Evolutionary conservation across 2,329 filamentous ascomycete genomes (phyloP).

Genomic region (Talaromyces piceae): DNA sequence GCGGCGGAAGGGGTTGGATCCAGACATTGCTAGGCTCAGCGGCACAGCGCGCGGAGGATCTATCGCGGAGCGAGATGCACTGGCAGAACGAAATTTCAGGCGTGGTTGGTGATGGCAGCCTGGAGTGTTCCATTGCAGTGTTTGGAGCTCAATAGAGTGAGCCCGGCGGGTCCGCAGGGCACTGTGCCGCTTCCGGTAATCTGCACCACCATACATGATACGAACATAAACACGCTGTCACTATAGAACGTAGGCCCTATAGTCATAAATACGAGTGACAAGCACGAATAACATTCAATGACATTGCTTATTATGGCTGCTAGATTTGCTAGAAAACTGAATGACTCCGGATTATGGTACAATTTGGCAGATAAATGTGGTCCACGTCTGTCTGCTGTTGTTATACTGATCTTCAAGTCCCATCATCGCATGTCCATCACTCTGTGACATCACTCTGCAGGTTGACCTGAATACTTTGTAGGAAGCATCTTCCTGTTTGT

Average conservation of each 20-base stretch:
- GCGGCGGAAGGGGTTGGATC: slow-evolving; percentile 46
- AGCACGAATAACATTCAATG: neutral
- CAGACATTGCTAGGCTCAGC: slow-evolving; percentile 34
- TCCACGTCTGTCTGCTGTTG: neutral
- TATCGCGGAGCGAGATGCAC: slow-evolving; percentile 22
- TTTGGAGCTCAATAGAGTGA: neutral
- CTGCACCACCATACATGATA: neutral
- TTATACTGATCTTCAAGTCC: neutral
- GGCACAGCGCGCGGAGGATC: slow-evolving; percentile 15
- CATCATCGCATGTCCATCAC: neutral
- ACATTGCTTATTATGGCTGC: neutral
- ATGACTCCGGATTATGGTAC: neutral
- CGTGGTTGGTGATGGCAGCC: neutral
- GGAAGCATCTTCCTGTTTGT: neutral
- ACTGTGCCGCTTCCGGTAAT: neutral
- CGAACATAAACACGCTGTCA: neutral
- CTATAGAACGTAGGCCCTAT: too few relatives aligned
- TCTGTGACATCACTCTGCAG: neutral
- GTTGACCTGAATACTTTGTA: too few relatives aligned
- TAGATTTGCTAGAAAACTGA: neutral
- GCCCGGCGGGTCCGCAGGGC: neutral
- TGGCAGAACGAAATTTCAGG: neutral
- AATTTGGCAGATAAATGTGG: neutral
- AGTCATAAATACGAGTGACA: too few relatives aligned
- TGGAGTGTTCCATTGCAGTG: neutral